Percentiles rank a stretch among this genome's conserved stretches.
phyloP scores from a whole-genome alignment of 1,139 yeast genomes.

The Sugiyamaella grinbergsii region DNA sequence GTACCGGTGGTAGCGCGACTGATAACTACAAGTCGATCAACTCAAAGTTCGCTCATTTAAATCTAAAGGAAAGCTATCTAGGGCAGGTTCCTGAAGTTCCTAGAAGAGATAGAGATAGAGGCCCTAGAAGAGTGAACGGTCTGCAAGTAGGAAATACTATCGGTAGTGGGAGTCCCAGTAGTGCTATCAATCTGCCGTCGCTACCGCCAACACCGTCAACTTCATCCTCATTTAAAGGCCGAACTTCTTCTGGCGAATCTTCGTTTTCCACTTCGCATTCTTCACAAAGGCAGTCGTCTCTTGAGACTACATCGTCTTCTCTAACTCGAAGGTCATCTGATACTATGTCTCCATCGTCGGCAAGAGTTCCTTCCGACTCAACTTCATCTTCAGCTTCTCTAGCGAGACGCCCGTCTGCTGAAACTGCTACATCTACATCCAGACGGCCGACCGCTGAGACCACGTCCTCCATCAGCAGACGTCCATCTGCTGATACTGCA shows the following conservation, averaged over 20 bases:
- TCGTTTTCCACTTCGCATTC: not conserved
- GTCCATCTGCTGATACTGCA: conserved; percentile 13
- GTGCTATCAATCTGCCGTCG: too few relatives aligned
- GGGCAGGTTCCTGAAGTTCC: conserved; percentile 19
- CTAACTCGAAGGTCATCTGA: conserved; percentile 8
- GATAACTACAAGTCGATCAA: conserved; percentile 3
- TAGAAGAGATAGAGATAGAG: conserved; percentile 14
- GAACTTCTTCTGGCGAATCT: too few relatives aligned
- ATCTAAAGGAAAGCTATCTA: conserved; percentile 11
- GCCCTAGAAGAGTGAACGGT: conserved; percentile 14
- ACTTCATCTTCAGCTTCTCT: conserved; percentile 5
- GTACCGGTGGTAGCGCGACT: not conserved
- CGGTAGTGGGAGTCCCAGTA: too few relatives aligned
- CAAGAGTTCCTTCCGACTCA: conserved; percentile 3
- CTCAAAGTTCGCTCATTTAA: conserved; percentile 10
- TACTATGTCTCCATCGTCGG: not conserved
- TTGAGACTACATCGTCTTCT: not conserved
- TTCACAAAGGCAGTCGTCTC: not conserved
- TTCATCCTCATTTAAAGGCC: too few relatives aligned
- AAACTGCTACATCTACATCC: too few relatives aligned
- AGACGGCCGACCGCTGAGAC: not conserved
- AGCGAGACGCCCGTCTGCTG: conserved; percentile 4
- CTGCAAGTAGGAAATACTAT: conserved; percentile 3
- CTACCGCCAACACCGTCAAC: too few relatives aligned
- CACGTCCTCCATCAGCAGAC: not conserved